Evolutionary conservation across 768 basidiomycete genomes (phyloP), one percentile per base, ranked within the genome.

Genomic region (Hypholoma sublateritium): DNA sequence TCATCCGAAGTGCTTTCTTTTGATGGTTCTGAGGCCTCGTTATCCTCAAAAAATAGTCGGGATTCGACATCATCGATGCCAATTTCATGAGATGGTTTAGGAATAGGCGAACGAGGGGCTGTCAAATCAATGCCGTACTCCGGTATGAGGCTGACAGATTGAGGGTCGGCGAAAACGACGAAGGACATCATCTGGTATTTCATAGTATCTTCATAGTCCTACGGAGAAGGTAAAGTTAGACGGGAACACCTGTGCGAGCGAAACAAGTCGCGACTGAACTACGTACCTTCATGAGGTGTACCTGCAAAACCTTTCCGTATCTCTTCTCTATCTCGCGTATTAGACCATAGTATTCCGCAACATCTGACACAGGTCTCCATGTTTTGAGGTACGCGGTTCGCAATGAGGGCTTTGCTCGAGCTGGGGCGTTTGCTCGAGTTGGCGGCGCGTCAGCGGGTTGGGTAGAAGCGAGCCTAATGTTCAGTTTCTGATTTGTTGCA

Each of bases 301-400:
- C 80, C 51, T 81, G 79, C 24, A 73, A 66, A 34, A 85, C 63
- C 8, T 72, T 68, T 13, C 84, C 84, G 66, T 79, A 84, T 53
- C 75, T 78, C 16, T 75, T 74, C 69, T 89, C 87, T 25, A 88
- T 61, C 7, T 76, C 80, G 45, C 81, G 78, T 53, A 87, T 65
- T 45, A 85, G 72, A 45, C 80, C 72, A 7, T 79, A 74, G 4
- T 78, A 80, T 21, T 88, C 81, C 4, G 74, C 68, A 61, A 84
- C 78, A 34, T 78, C 80, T 3, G 62, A 66, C 14, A 82, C 66
- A 8, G 72, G 70, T 41, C 68, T 67, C 64, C 73, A 77, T 46
- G 77, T 68, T 43, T 77, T 74, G 36, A 84, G 67, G 32, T 68
- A 66, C 11, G 80, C 68, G 2, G 76, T 74, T 43, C 62, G 57